Percentiles rank a stretch among this genome's conserved stretches.
Conservation (phyloP, 495 filamentous ascomycete genomes). For the Pseudevernia furfuracea region DNA sequence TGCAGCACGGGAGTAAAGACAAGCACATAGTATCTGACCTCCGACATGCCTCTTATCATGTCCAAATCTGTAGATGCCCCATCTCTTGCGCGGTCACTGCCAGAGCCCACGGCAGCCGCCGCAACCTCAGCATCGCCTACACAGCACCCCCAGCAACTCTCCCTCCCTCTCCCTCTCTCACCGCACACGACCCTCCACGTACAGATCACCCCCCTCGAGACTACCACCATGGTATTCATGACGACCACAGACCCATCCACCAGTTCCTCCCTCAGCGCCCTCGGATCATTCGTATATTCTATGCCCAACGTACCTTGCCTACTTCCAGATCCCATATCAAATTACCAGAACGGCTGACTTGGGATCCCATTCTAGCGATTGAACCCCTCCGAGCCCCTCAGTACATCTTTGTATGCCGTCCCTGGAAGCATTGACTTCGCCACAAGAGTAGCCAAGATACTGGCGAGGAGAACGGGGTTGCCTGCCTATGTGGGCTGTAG, state of each 20-base stretch:
- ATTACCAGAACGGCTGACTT: constrained; percentile 13
- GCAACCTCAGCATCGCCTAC: neutral
- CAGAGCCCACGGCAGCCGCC: neutral
- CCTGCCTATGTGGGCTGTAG: constrained; percentile 82
- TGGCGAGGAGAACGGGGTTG: constrained; percentile 58
- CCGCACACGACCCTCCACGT: constrained; percentile 73
- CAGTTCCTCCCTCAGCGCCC: constrained; percentile 37
- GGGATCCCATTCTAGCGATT: constrained; percentile 36
- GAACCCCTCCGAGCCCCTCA: constrained; percentile 54
- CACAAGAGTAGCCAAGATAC: constrained; percentile 70
- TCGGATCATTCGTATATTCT: constrained; percentile 87
- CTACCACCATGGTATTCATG: constrained; percentile 65
- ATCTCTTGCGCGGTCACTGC: neutral
- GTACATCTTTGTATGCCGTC: constrained; percentile 69
- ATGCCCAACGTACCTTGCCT: constrained; percentile 66
- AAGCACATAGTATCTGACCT: neutral
- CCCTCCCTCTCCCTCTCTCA: constrained; percentile 68
- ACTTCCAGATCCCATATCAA: neutral
- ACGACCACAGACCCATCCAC: constrained; percentile 48
- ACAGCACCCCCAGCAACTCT: constrained; percentile 49
- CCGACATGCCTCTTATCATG: constrained; percentile 25
- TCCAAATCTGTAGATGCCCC: constrained; percentile 1
- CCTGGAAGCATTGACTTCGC: constrained; percentile 77
- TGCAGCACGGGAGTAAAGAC: neutral
- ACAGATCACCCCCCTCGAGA: constrained; percentile 60